Evolutionary conservation across 371 early-diverging fungal genomes (phyloP).

Genomic region (Rhizopus arrhizus): DNA sequence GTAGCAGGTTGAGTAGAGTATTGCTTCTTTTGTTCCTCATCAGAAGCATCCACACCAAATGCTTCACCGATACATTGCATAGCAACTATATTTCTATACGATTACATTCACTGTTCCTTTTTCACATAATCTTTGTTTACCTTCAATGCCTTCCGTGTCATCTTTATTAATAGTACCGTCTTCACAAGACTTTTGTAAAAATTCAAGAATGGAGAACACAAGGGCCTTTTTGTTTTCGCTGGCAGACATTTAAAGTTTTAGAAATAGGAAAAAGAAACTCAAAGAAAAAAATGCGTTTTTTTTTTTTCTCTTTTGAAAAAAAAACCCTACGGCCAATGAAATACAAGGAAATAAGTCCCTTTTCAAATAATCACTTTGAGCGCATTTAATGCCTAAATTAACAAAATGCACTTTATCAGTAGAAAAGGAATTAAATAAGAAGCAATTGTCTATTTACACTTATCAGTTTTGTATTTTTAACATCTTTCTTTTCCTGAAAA

Average conservation of each 20-base stretch:
- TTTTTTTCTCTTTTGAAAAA: too few species aligned
- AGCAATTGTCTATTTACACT: too few species aligned
- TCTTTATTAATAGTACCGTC: constrained; percentile 80
- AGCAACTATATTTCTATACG: constrained; percentile 57
- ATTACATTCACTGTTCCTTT: too few species aligned
- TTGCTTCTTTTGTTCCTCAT: constrained; percentile 64
- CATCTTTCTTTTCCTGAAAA: too few species aligned
- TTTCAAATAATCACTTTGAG: too few species aligned
- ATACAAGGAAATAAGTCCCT: too few species aligned
- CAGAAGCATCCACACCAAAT: constrained; percentile 81
- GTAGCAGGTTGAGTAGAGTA: constrained; percentile 86
- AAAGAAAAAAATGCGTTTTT: not conserved
- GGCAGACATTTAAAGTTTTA: constrained; percentile 18
- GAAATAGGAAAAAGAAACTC: not conserved
- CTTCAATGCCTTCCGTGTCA: constrained; percentile 89
- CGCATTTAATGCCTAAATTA: too few species aligned
- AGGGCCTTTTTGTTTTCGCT: constrained; percentile 76
- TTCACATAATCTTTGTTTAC: constrained; percentile 40
- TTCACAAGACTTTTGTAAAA: constrained; percentile 77
- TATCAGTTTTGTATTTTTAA: too few species aligned
- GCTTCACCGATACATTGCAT: constrained; percentile 94
- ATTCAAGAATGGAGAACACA: constrained; percentile 89
- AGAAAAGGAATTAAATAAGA: too few species aligned
- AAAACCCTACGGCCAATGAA: too few species aligned
- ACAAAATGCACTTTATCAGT: too few species aligned